These are phyloP conservation scores for Bjerkandera adusta DNA, from an alignment of 1,284 basidiomycete genomes.

Conservation along the genomic window DNA sequence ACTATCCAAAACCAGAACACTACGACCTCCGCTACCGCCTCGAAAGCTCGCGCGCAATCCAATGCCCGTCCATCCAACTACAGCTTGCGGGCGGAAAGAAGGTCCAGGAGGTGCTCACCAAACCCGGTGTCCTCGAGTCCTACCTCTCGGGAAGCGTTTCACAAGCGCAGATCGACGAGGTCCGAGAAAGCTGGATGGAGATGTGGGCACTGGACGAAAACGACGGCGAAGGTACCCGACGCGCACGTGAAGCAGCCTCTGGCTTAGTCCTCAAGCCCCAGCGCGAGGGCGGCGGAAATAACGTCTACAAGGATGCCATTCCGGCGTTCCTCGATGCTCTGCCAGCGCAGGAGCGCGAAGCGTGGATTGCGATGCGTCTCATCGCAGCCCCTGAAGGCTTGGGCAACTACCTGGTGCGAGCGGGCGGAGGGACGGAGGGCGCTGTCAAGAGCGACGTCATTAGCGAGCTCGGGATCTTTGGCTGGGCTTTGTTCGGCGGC, in stretches of 20 bases:
- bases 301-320: constrained; percentile 87
- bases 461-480: constrained; percentile 92
- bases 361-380: constrained; percentile 94
- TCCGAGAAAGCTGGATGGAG: constrained; percentile 64
- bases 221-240: constrained; percentile 29
- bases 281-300: constrained; percentile 97
- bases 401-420: constrained; percentile 76
- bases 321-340: constrained; percentile 72
- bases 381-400: constrained; percentile 74
- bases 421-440: constrained; percentile 30
- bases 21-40: constrained; percentile 21
- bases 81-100: constrained; percentile 97
- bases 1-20: constrained; percentile 56
- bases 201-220: constrained; percentile 73
- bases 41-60: constrained; percentile 70
- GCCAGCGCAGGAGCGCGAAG: constrained; percentile 54
- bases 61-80: constrained; percentile 88
- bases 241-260: constrained; percentile 52
- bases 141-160: constrained; percentile 53
- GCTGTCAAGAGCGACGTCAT: constrained; percentile 68
- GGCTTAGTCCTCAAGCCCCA: constrained; percentile 92
- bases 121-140: constrained; percentile 69
- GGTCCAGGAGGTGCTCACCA: constrained; percentile 87
- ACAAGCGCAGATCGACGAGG: constrained; percentile 43
- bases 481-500: constrained; percentile 77